Percentiles rank a stretch among this genome's conserved stretches.
These are phyloP conservation scores for Venturia pyrina DNA, from an alignment of 2,329 filamentous ascomycete species.

Conservation along the genomic window DNA sequence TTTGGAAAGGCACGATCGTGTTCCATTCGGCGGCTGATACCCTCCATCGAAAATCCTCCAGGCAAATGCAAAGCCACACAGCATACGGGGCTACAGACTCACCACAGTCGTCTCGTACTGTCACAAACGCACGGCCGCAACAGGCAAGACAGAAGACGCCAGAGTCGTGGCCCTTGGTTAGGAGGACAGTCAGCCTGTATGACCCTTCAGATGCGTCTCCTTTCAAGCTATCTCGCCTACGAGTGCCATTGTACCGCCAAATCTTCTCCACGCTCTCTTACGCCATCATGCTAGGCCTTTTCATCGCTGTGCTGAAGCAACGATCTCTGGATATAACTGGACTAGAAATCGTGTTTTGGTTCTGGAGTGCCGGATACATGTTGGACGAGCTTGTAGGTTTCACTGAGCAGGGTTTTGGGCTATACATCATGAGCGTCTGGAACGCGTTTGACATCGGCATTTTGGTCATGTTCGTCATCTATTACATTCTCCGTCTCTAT, in stretches of 20 bases:
- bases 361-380: conserved; percentile 97
- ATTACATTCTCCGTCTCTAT: conserved; percentile 83
- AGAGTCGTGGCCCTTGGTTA: conserved; percentile 31
- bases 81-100: conserved; percentile 17
- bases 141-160: conserved; percentile 9
- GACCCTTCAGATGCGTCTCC: conserved; percentile 82
- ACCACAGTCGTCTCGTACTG: background rate
- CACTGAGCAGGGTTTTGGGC: conserved; percentile 89
- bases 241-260: conserved; percentile 85
- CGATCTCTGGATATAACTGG: conserved; percentile 72
- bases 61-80: conserved; percentile 19
- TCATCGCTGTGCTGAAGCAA: conserved; percentile 68
- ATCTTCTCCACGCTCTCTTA: conserved; percentile 83
- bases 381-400: conserved; percentile 92
- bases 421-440: conserved; percentile 98
- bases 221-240: conserved; percentile 81
- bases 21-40: conserved; percentile 85
- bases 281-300: conserved; percentile 73
- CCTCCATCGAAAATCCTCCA: conserved; percentile 55
- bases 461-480: conserved; percentile 71
- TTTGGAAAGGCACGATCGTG: conserved; percentile 92
- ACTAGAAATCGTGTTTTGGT: conserved; percentile 87
- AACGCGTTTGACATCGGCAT: conserved; percentile 93
- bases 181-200: conserved; percentile 76
- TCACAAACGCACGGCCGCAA: background rate